These are phyloP conservation scores for Evansstolkia leycettana DNA, from an alignment of 495 filamentous ascomycete genomes.

Conservation along the genomic window DNA sequence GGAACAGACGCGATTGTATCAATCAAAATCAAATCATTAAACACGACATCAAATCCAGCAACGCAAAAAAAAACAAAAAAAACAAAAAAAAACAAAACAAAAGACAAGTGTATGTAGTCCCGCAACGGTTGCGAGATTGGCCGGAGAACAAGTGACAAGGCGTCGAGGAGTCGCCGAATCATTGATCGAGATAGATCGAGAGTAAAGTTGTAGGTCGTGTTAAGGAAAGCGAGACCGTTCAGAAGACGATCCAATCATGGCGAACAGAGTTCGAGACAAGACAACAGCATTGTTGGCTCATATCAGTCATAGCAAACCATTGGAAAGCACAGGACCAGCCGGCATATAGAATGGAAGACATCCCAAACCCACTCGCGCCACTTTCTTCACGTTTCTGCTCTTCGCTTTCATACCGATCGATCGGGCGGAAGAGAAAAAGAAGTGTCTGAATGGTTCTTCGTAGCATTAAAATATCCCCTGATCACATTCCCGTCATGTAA, in stretches of 20 bases:
- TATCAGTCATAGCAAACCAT: neutral
- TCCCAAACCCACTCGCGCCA: too few species aligned
- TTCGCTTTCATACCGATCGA: neutral
- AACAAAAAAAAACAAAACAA: neutral
- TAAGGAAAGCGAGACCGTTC: neutral
- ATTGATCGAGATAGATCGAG: conserved; percentile 1
- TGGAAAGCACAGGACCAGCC: neutral
- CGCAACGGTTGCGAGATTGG: too few species aligned
- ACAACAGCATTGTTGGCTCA: too few species aligned
- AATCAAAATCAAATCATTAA: conserved; percentile 32
- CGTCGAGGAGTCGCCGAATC: neutral
- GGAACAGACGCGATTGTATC: conserved; percentile 41
- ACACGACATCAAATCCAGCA: conserved; percentile 17
- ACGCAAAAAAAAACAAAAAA: conserved; percentile 8
- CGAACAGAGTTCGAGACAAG: neutral
- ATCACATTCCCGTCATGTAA: conserved; percentile 5
- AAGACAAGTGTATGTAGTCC: too few species aligned
- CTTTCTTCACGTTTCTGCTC: too few species aligned
- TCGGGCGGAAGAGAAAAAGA: neutral
- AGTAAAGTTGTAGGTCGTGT: conserved; percentile 1
- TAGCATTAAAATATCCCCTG: neutral
- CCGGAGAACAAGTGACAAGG: neutral
- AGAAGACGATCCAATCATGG: neutral
- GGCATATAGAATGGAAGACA: conserved; percentile 1
- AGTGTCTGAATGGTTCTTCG: neutral